Evolutionary conservation across 441 rosid genomes (phyloP).

Genomic region (Dalechampia spathulata): DNA sequence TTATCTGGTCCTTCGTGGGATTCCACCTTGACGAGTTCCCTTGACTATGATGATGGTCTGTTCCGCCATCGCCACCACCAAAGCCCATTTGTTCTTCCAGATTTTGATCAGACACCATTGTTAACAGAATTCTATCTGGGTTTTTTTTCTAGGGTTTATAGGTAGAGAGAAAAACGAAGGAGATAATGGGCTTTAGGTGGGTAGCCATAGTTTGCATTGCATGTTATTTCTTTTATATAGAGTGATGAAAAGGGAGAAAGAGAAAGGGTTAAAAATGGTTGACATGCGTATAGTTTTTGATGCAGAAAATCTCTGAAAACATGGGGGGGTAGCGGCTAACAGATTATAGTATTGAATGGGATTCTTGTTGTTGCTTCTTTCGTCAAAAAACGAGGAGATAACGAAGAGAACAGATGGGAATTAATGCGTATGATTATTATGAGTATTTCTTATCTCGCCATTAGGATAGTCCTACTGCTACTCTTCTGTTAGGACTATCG

Average conservation of each 20-base stretch:
- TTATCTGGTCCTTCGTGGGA: conserved; percentile 86
- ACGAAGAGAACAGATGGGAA: too few relatives aligned
- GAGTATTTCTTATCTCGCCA: too few relatives aligned
- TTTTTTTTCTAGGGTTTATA: neutral
- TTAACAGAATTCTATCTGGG: neutral
- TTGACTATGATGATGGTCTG: too few relatives aligned
- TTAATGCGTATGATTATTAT: too few relatives aligned
- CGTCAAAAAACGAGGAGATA: too few relatives aligned
- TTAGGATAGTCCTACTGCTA: too few relatives aligned
- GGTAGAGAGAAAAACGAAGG: neutral
- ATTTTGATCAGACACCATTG: too few relatives aligned
- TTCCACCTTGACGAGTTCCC: conserved; percentile 72
- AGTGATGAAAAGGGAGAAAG: neutral
- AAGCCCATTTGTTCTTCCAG: conserved; percentile 21
- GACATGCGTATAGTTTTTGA: conserved; percentile 96
- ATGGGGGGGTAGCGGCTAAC: conserved; percentile 79
- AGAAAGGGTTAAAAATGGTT: conserved; percentile 2
- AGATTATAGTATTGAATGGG: conserved; percentile 4
- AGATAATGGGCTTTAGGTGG: too few relatives aligned
- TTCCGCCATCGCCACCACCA: conserved; percentile 22
- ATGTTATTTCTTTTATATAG: too few relatives aligned
- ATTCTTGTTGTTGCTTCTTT: too few relatives aligned
- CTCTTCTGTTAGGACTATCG: too few relatives aligned
- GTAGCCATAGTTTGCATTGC: too few relatives aligned
- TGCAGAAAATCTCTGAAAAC: conserved; percentile 86